Percentiles rank a stretch among this genome's conserved stretches.
phyloP scores from a whole-genome alignment of 352 stramenopile genomes.

The Phytophthora idaei region DNA sequence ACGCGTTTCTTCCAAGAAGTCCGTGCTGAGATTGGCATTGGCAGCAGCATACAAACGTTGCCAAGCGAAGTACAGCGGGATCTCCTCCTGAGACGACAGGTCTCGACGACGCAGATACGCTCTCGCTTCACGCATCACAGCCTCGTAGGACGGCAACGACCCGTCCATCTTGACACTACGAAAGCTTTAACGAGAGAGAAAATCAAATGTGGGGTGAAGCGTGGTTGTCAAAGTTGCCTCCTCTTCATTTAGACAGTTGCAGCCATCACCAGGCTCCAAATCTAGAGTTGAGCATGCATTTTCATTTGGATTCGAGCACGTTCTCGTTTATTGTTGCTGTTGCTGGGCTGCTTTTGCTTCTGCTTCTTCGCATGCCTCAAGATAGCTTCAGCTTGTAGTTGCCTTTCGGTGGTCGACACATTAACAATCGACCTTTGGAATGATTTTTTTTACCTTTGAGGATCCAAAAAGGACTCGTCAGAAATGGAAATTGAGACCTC shows the following conservation, averaged over 20 bases:
- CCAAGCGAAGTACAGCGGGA: slow-evolving; percentile 64
- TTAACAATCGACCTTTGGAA: background rate
- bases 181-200: background rate
- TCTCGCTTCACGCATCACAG: slow-evolving; percentile 38
- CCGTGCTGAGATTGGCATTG: slow-evolving; percentile 51
- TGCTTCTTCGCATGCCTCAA: slow-evolving; percentile 26
- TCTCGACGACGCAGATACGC: slow-evolving; percentile 46
- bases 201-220: slow-evolving; percentile 28
- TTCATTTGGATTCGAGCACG: slow-evolving; percentile 9
- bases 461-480: background rate
- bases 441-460: background rate
- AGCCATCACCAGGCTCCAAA: slow-evolving; percentile 28
- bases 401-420: slow-evolving; percentile 29
- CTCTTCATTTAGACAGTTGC: slow-evolving; percentile 29
- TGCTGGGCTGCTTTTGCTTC: background rate
- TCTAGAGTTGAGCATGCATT: slow-evolving; percentile 12
- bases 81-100: slow-evolving; percentile 52
- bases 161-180: slow-evolving; percentile 22
- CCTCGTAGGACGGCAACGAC: slow-evolving; percentile 42
- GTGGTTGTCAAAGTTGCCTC: slow-evolving; percentile 1
- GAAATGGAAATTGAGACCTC: slow-evolving; percentile 19
- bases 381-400: slow-evolving; percentile 34
- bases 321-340: background rate
- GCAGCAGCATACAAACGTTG: slow-evolving; percentile 50
- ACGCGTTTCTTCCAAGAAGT: slow-evolving; percentile 47